phyloP scores from a whole-genome alignment of 2,329 filamentous ascomycete species.

The Alternaria sp. region DNA sequence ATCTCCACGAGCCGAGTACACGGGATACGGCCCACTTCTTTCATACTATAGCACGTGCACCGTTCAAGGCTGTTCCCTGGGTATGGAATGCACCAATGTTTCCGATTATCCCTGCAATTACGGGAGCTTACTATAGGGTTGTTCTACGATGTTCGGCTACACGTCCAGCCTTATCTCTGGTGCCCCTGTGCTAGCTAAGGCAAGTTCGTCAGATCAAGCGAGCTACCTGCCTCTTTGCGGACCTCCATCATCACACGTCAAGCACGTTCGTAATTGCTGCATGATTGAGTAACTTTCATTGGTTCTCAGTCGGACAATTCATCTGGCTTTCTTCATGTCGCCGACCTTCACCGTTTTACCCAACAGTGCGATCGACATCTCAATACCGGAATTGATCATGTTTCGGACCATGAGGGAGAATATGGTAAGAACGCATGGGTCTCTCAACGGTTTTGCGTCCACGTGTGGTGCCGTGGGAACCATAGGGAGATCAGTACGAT shows the following conservation, averaged over 20 bases:
- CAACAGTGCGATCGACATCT: background rate
- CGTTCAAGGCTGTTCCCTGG: background rate
- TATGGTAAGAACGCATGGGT: constrained; percentile 4
- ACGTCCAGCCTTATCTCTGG: constrained; percentile 7
- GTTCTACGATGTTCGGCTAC: background rate
- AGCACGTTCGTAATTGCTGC: background rate
- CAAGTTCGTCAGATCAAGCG: constrained; percentile 1
- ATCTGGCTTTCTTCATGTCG: background rate
- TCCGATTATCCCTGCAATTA: background rate
- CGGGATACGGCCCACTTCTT: constrained; percentile 2
- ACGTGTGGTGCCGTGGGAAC: constrained; percentile 11
- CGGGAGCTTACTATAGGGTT: background rate
- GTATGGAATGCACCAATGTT: background rate
- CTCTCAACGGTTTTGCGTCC: constrained; percentile 14
- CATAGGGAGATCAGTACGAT: background rate
- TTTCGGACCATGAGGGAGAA: background rate
- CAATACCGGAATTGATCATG: constrained; percentile 2
- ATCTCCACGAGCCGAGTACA: constrained; percentile 4
- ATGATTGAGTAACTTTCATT: background rate
- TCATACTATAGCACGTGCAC: constrained; percentile 3
- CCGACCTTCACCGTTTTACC: constrained; percentile 1
- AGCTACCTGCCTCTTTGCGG: constrained; percentile 14
- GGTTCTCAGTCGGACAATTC: background rate
- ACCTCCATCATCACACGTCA: background rate
- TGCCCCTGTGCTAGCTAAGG: background rate